Evolutionary conservation across 306 rosid genomes (phyloP), one percentile per base, ranked within the genome.

Genomic region (Astragalus glycyphyllos): DNA sequence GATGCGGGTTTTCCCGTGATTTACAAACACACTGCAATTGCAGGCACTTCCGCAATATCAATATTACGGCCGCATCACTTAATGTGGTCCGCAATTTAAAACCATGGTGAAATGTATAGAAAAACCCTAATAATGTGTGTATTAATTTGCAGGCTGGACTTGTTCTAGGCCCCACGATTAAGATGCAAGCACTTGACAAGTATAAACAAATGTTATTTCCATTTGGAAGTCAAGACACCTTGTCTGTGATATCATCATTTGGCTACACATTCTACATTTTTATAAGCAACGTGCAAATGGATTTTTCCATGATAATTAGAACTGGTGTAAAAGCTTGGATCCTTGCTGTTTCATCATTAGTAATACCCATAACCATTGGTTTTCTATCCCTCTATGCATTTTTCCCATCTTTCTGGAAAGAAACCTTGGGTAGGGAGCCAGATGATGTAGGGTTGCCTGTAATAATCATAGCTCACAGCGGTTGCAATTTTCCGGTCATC

Each of bases 251-350:
- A 6, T 20, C 85, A 3, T 9, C 26, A 0, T 31, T 74, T 0
- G 90, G 86, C 0, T 85, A 54, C 59, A 0, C 23, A 0, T 61
- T 79, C 10, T 81, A 56, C 48, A 0, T 77, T n/a, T 86, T 89
- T 32, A 12, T 77, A 2, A 58, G 26, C 7, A 79, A 75, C 0
- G 88, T 78, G 8, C 61, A 83, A 48, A 83, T 83, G 87, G 88
- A 89, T 14, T 13, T 79, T n/a, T 66, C 74, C 16, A 15, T 78
- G 77, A 55, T 77, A 4, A 13, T 23, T 0, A 83, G 15, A 48
- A 60, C 78, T 1, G 90, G 88, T 2, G 68, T 45, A 14, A 89
- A 83, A 64, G 59, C 82, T 0, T 13, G 80, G 46, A 13, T 58
- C 3, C 69, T 67, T 0, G 89, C 79, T 10, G 4, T 82, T 2